Evolutionary conservation across 192 early-diverging fungal genomes (phyloP).

Genomic region (Backusella tarrabulga): DNA sequence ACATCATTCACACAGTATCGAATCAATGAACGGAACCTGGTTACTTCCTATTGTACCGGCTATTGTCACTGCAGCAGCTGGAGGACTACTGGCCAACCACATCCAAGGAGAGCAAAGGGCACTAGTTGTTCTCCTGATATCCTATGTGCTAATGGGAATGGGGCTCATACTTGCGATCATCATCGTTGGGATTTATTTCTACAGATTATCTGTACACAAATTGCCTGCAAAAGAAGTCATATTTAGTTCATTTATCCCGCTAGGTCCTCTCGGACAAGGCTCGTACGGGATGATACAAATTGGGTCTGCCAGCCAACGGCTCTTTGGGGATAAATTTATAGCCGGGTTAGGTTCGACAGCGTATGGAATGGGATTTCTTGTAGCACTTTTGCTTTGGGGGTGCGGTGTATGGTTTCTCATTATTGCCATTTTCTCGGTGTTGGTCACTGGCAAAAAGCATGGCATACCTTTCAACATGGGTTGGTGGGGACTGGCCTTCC

Average conservation of each 20-base stretch:
- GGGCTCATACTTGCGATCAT: slow-evolving; percentile 42
- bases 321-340: slow-evolving; percentile 7
- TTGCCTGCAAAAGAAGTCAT: slow-evolving; percentile 48
- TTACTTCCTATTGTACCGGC: slow-evolving; percentile 51
- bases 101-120: slow-evolving; percentile 24
- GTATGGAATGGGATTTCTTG: not conserved
- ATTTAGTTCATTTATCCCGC: slow-evolving; percentile 44
- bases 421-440: slow-evolving; percentile 39
- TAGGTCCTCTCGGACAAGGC: slow-evolving; percentile 40
- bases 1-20: slow-evolving; percentile 43
- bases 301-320: slow-evolving; percentile 29
- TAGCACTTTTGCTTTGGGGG: not conserved
- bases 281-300: slow-evolving; percentile 49
- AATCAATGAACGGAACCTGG: slow-evolving; percentile 43
- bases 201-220: slow-evolving; percentile 39
- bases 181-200: slow-evolving; percentile 43
- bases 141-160: slow-evolving; percentile 48
- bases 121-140: slow-evolving; percentile 31
- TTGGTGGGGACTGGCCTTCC: slow-evolving; percentile 61
- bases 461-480: slow-evolving; percentile 51
- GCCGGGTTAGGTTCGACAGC: not conserved
- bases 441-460: slow-evolving; percentile 16
- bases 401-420: not conserved
- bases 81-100: slow-evolving; percentile 33
- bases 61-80: slow-evolving; percentile 45